Conservation (phyloP, 2,329 filamentous ascomycete species). For the Sporothrix mexicana region DNA sequence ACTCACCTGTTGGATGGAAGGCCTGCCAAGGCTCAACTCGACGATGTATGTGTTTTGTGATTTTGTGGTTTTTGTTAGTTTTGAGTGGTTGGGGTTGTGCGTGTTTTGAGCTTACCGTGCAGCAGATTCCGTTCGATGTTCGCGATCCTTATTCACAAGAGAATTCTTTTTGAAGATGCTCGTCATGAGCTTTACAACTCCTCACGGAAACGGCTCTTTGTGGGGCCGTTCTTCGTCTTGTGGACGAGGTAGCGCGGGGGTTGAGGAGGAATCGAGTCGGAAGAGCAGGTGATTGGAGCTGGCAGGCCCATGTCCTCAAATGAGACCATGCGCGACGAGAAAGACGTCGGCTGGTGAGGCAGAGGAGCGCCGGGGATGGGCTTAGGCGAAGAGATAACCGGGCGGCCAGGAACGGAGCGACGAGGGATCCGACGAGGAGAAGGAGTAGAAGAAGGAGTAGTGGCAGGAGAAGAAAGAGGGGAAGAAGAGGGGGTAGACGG, state of each 20-base stretch:
- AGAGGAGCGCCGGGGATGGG: too few relatives aligned
- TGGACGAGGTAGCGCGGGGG: slow-evolving; percentile 4
- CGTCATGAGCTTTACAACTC: neutral
- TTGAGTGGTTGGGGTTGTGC: too few relatives aligned
- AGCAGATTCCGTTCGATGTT: neutral
- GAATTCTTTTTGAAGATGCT: neutral
- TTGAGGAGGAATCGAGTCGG: neutral
- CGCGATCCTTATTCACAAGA: neutral
- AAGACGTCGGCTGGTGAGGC: neutral
- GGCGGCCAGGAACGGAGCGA: neutral
- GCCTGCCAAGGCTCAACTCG: neutral
- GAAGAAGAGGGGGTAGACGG: too few relatives aligned
- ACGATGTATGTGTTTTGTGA: neutral
- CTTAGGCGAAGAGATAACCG: too few relatives aligned
- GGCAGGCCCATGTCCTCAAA: slow-evolving; percentile 12
- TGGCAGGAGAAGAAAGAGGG: too few relatives aligned
- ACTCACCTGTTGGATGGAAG: neutral
- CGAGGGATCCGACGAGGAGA: neutral
- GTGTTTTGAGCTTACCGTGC: neutral
- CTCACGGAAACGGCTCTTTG: slow-evolving; percentile 21
- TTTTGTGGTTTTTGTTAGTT: neutral
- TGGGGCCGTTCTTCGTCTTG: neutral
- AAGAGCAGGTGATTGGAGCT: neutral
- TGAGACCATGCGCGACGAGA: neutral
- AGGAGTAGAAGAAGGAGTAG: neutral